Conservation (phyloP, 2,329 filamentous ascomycete species). For the Sporothrix pseudoabietina region DNA sequence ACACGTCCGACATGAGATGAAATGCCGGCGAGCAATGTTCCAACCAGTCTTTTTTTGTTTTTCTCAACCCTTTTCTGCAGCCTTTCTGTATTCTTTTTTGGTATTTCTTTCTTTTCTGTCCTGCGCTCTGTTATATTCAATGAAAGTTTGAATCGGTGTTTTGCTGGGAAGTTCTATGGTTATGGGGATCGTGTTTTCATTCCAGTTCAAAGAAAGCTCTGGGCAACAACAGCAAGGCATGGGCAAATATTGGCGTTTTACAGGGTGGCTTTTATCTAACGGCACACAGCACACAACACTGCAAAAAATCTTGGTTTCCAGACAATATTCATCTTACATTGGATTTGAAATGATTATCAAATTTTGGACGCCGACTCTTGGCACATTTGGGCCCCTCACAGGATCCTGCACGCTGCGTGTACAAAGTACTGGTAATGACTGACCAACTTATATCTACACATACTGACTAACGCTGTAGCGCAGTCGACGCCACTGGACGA, state of each 20-base stretch:
- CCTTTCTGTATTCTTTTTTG: not conserved
- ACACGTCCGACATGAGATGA: conserved; percentile 1
- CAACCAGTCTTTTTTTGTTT: not conserved
- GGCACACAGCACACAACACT: not conserved
- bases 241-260: conserved; percentile 18
- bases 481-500: not conserved
- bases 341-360: conserved; percentile 25
- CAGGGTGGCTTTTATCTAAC: not conserved
- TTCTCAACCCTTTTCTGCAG: not conserved
- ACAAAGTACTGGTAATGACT: not conserved
- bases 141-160: not conserved
- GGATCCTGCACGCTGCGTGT: not conserved
- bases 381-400: not conserved
- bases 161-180: not conserved
- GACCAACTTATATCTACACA: not conserved
- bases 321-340: not conserved
- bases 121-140: not conserved
- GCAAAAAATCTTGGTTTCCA: not conserved
- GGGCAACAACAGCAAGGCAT: not conserved
- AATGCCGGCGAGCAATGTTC: conserved; percentile 1
- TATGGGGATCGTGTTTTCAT: not conserved
- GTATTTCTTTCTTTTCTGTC: not conserved
- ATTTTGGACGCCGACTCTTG: conserved; percentile 17
- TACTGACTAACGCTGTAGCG: not conserved
- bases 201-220: conserved; percentile 13